Evolutionary conservation across 2,329 filamentous ascomycete genomes (phyloP), one percentile per base, ranked within the genome.

Genomic region (Coniochaeta sp.): DNA sequence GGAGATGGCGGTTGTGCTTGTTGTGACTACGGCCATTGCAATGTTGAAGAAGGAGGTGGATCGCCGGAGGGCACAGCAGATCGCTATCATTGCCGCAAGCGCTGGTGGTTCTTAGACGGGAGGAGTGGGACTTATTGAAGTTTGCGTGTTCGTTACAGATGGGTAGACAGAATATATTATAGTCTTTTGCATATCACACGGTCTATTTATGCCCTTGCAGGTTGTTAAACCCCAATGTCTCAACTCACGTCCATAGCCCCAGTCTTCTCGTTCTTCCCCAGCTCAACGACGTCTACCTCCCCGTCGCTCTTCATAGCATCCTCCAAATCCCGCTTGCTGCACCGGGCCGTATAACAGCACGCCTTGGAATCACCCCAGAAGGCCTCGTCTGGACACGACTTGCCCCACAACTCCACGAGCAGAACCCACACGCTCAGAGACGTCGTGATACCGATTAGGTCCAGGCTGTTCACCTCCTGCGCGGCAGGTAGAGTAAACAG

Each of bases 31-130:
- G 17, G 84, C 80, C 61, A 65, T 88, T 60, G 70, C 80, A 17
- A 86, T 89, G 84, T 69, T 88, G 65, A 88, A 88, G 79, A 84
- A 81, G 71, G 86, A 88, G 76, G 73, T 86, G 57, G 85, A 88
- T 69, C 74, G 85, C 47, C 74, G 82, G 64, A 75, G 82, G 61
- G 68, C 75, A 62, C 70, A 80, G 57, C 82, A 87, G 74, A 70
- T 78, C 52, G 76, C 77, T 60, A 71, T 77, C 3, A 76, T 84
- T 59, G 73, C 66, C 40, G 72, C 64, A 12, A 72, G 60, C 55
- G 70, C 62, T 14, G 52, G 62, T 12, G 31, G 31, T 56, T 24
- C 16, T 2, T 56, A 56, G 54, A n/a, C 2, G 17, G 54, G 14
- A 16, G 52, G n/a, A 19, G 52, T 7, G 19, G 22, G 26, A n/a